Evolutionary conservation across 2,329 filamentous ascomycete species (phyloP).

Genomic region (Aspergillus versicolor): DNA sequence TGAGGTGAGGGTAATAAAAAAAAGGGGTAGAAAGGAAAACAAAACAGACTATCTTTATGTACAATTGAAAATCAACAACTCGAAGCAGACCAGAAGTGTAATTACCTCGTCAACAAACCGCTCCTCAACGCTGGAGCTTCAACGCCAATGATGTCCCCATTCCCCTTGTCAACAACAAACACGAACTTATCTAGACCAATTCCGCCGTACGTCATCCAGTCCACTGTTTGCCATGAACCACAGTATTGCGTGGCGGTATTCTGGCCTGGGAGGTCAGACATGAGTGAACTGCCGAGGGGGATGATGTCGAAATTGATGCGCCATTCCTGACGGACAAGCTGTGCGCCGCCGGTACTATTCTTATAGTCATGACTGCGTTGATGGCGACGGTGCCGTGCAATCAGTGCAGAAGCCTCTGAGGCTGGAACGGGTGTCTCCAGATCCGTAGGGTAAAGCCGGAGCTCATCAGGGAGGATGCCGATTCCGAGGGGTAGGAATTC

Average conservation of each 20-base stretch:
- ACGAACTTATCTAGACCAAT: conserved; percentile 35
- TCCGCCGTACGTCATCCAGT: conserved; percentile 39
- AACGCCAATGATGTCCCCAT: conserved; percentile 27
- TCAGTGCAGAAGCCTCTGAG: neutral
- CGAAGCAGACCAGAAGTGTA: too few species aligned
- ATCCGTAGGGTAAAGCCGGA: conserved; percentile 19
- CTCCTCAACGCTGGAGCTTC: conserved; percentile 37
- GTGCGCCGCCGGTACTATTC: neutral
- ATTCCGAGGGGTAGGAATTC: conserved; percentile 11
- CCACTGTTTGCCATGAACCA: conserved; percentile 31
- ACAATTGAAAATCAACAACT: too few species aligned
- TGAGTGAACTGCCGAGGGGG: conserved; percentile 12
- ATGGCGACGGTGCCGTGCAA: neutral
- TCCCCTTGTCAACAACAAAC: conserved; percentile 26
- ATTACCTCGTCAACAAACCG: conserved; percentile 5
- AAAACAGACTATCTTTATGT: neutral
- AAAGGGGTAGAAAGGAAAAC: neutral
- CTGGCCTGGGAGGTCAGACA: conserved; percentile 31
- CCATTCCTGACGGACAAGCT: conserved; percentile 21
- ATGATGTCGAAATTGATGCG: conserved; percentile 22
- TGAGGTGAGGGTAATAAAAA: neutral
- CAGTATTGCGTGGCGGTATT: conserved; percentile 24
- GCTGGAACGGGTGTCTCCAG: conserved; percentile 9
- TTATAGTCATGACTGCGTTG: neutral
- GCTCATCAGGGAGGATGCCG: conserved; percentile 17